These are phyloP conservation scores for Porcisia hertigi DNA, from an alignment of 208 protist species.

Conservation along the genomic window DNA sequence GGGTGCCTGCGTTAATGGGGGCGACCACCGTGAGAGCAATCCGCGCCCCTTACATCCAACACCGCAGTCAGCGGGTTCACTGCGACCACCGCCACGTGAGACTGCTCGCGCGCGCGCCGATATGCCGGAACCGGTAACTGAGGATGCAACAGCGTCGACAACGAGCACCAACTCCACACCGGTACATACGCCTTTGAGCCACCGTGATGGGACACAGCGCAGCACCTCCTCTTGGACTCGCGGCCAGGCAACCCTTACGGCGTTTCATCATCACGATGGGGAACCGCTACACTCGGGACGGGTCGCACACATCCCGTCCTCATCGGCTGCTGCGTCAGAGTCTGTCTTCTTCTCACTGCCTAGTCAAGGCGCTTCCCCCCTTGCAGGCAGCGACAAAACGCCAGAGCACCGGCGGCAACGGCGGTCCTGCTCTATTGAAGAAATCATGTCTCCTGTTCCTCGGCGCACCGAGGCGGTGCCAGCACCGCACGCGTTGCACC, in stretches of 20 bases:
- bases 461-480: neutral
- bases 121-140: neutral
- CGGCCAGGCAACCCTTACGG: neutral
- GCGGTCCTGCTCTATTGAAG: neutral
- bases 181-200: neutral
- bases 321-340: neutral
- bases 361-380: neutral
- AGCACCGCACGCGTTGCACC: constrained; percentile 1
- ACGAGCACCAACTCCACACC: neutral
- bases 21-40: neutral
- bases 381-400: neutral
- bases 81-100: neutral
- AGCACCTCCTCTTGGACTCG: neutral
- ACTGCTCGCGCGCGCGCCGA: neutral
- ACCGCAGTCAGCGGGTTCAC: neutral
- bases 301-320: neutral
- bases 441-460: neutral
- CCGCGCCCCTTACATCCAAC: neutral
- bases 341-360: constrained; percentile 27
- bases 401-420: neutral
- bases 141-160: neutral
- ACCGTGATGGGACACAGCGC: neutral
- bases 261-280: neutral
- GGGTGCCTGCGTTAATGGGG: neutral
- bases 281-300: neutral